Conservation (phyloP, 2,329 filamentous ascomycete species). For the Exophiala mesophila region DNA sequence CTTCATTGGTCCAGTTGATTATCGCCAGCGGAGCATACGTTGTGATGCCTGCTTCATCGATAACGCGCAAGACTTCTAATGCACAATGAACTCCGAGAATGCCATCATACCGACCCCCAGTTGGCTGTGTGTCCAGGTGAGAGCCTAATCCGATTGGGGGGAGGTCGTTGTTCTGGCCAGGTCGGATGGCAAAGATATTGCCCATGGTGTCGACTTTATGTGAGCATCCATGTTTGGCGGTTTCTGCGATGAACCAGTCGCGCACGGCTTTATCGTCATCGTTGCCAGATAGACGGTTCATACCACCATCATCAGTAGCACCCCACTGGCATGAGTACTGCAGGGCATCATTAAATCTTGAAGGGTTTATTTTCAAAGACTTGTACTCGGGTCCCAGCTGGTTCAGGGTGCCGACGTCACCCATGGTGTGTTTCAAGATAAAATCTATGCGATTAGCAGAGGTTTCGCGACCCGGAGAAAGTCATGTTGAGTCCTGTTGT, state of each 20-base stretch:
- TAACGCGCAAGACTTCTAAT: conserved; percentile 63
- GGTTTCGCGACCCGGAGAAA: too few relatives aligned
- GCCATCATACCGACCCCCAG: conserved; percentile 66
- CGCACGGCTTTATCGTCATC: conserved; percentile 66
- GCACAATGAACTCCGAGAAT: conserved; percentile 69
- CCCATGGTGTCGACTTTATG: conserved; percentile 71
- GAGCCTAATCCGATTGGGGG: conserved; percentile 31
- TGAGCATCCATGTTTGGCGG: conserved; percentile 58
- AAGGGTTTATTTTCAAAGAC: not conserved
- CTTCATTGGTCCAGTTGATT: conserved; percentile 78
- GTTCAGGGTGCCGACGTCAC: not conserved
- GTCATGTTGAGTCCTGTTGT: too few relatives aligned
- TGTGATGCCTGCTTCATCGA: conserved; percentile 62
- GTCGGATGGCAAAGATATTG: conserved; percentile 70
- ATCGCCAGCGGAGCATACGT: conserved; percentile 68
- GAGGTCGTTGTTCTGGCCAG: conserved; percentile 53
- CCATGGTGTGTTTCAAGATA: too few relatives aligned
- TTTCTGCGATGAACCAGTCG: conserved; percentile 68
- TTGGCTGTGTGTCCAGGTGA: conserved; percentile 48
- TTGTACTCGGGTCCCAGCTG: not conserved
- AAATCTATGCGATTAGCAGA: too few relatives aligned
- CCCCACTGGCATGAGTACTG: conserved; percentile 12
- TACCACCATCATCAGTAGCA: conserved; percentile 7
- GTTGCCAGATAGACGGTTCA: conserved; percentile 59
- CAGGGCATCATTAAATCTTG: not conserved